A percentile compares a stretch with the other conserved stretches of the same genome.
Evolutionary conservation across 768 basidiomycete species (phyloP).

Genomic region (Amanita jacksonii): DNA sequence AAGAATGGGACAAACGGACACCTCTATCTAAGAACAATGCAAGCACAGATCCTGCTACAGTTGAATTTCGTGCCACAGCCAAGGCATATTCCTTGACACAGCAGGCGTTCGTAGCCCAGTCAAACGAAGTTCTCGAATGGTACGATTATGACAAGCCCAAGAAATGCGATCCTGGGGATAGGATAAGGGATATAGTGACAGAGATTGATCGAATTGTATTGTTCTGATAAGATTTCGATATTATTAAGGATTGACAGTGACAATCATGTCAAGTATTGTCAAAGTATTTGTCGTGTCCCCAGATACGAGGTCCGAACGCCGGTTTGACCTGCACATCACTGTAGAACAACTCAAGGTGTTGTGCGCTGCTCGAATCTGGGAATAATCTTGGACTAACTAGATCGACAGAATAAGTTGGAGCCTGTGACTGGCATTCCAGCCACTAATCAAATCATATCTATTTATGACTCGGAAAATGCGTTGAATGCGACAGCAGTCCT

Average conservation of each 20-base stretch:
- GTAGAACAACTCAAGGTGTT: slow-evolving; percentile 76
- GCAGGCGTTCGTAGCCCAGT: slow-evolving; percentile 51
- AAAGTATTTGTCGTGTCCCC: slow-evolving; percentile 76
- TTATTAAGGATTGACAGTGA: not conserved
- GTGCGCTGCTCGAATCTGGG: too few relatives aligned
- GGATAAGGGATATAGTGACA: slow-evolving; percentile 24
- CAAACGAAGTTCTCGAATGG: slow-evolving; percentile 62
- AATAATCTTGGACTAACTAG: slow-evolving; percentile 6
- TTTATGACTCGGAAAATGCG: slow-evolving; percentile 52
- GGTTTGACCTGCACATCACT: slow-evolving; percentile 66
- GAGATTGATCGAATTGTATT: too few relatives aligned
- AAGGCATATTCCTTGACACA: slow-evolving; percentile 60
- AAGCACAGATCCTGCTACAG: slow-evolving; percentile 23
- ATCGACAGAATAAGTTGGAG: slow-evolving; percentile 65
- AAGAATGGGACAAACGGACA: too few relatives aligned
- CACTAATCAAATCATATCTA: slow-evolving; percentile 55
- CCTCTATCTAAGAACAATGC: slow-evolving; percentile 16
- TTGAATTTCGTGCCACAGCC: slow-evolving; percentile 43
- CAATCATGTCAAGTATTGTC: slow-evolving; percentile 23
- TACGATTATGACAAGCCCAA: slow-evolving; percentile 62
- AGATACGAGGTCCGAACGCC: slow-evolving; percentile 85
- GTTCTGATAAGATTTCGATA: too few relatives aligned
- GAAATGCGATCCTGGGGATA: slow-evolving; percentile 55
- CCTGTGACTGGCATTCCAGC: slow-evolving; percentile 85
- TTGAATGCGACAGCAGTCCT: slow-evolving; percentile 41